Base-by-base conservation (phyloP, 306 rosid genomes). In the Alnus glutinosa region DNA sequence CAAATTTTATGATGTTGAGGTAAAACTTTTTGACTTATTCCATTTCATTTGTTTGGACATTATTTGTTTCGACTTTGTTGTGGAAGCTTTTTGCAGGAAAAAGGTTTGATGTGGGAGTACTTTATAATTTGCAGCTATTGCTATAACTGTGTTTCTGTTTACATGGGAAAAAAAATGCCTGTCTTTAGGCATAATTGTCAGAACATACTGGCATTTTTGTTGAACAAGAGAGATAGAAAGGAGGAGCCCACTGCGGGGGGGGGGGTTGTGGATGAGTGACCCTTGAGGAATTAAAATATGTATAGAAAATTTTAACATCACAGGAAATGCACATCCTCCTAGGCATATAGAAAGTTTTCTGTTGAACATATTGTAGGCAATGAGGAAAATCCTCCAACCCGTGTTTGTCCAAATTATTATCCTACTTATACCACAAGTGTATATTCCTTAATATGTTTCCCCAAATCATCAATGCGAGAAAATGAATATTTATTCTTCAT, bases 1-100 rank as follows among this genome's bases (percentile, higher is more conserved):
- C 82, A 96, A 96, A 73, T 96, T 96, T 77, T 96, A 89, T 16
- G 99, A 96, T 79, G 86, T 51, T 48, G 86, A 86, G 99, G 99
- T 89, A 75, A 69, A 69, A 6, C 78, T 30, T 80, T 13, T 64
- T 64, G 61, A 30, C 52, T 69, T 51, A 32, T 47, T 80, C 75
- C 59, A 9, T 52, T 52, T 44, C 78, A 51, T 47, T 32, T 75
- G 13, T 76, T 63, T 23, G 55, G 55, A 18, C 39, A 59, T 12
- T 58, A 58, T 34, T 42, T 47, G 52, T 55, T 11, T 71, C 49
- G 54, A 42, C 51, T 73, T 42, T 44, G 50, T 51, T 61, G 15
- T 3, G 4, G 7, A 39, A 18, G 16, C 54, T 39, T 12, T 36
- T 23, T 10, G 18, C 64, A 46, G 58, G 52, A 68, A 30, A 5